Evolutionary conservation across 2,329 filamentous ascomycete genomes (phyloP), one percentile per base, ranked within the genome.

Genomic region (Diaporthe velutina): DNA sequence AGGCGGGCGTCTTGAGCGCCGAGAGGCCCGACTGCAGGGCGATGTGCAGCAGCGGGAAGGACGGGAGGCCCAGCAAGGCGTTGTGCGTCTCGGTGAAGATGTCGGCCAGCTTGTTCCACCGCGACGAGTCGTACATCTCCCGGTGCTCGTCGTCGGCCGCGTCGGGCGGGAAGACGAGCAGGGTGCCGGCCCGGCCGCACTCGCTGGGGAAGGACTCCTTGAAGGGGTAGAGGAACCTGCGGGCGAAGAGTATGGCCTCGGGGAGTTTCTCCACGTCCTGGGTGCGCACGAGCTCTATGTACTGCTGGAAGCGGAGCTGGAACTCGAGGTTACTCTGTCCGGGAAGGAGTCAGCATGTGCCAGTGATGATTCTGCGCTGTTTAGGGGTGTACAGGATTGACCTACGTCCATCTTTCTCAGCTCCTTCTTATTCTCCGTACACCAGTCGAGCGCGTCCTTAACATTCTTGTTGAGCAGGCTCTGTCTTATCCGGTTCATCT

Each of bases 1-100:
- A 99, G 22, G 95, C 93, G 0, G 97, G 97, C 0, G 97, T 98
- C 84, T 99, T 99, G 78, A 99, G 92, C 1, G 97, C 96, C 0
- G 96, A 98, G 13, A 99, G 90, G 10, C 97, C 97, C 0, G 96
- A 95, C 0, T 93, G 95, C 13, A 99, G 90, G 17, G 97, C 97
- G 76, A 97, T 93, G 84, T 98, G 95, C 35, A 99, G 91, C 25
- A 98, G 90, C 0, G 97, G 96, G 28, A 93, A 91, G 2, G 93
- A 89, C 0, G 97, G 96, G 0, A 99, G 90, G 22, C 93, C 92
- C 77, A 98, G 93, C 6, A 99, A 91, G 58, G 89, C 91, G 86
- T 98, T 95, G 85, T 98, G 95, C 2, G 96, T 98, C 76, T 90
- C 88, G 77, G 95, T 91, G 85, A 98, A 99, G 67, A 96, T 88